Conservation (phyloP, 2,329 filamentous ascomycete genomes). For the Exophiala aquamarina region DNA sequence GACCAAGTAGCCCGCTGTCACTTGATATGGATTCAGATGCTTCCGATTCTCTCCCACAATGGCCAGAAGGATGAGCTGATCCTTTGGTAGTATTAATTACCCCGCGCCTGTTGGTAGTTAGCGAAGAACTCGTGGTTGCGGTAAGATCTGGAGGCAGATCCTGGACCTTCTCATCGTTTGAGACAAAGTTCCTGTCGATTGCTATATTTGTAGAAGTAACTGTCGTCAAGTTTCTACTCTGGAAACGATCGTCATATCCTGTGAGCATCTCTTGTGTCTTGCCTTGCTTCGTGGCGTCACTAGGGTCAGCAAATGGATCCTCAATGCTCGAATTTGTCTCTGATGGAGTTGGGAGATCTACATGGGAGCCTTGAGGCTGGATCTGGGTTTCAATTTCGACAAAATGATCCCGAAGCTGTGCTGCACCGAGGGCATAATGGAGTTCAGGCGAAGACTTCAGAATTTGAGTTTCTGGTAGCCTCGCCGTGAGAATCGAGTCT, state of each 20-base stretch:
- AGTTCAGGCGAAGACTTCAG: constrained; percentile 15
- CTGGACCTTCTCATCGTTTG: constrained; percentile 4
- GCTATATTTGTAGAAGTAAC: neutral
- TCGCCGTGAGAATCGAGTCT: constrained; percentile 19
- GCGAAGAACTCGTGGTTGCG: no score
- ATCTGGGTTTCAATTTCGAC: neutral
- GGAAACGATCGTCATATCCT: constrained; percentile 10
- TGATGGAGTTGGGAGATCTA: constrained; percentile 3
- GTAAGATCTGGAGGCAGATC: neutral
- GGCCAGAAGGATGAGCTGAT: no score
- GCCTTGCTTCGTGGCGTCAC: constrained; percentile 1
- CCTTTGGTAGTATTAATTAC: no score
- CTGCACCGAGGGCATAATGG: constrained; percentile 11
- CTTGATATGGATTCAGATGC: no score
- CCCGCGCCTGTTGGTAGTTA: no score
- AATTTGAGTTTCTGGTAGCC: constrained; percentile 14
- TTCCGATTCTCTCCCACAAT: no score
- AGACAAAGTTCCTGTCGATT: constrained; percentile 3
- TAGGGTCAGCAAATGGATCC: constrained; percentile 14
- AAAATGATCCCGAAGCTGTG: constrained; percentile 2
- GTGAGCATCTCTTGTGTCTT: constrained; percentile 3
- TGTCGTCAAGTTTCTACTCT: neutral
- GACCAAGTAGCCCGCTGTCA: no score
- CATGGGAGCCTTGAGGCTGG: no score
- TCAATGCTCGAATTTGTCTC: constrained; percentile 1